A percentile compares a stretch with the other conserved stretches of the same genome.
phyloP scores from a whole-genome alignment of 106 monocot genomes.

The Agapanthus africanus region DNA sequence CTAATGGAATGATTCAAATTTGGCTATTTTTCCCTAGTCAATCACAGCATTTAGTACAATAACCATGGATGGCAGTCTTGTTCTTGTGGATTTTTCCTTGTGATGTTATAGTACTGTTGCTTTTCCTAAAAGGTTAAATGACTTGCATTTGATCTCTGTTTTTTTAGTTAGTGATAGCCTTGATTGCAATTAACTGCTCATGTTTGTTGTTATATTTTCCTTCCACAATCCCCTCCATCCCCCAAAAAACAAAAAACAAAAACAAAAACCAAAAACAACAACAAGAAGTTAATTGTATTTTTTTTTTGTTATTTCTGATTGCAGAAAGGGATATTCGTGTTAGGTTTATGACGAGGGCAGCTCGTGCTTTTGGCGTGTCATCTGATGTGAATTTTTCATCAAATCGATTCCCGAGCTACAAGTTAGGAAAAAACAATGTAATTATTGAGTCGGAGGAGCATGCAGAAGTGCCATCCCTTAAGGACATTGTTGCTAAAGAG shows the following conservation, averaged over 20 bases:
- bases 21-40: not conserved
- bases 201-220: not conserved
- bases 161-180: not conserved
- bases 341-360: not conserved
- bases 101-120: not conserved
- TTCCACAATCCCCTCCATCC: too few relatives aligned
- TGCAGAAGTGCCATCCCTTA: constrained; percentile 43
- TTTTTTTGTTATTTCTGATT: not conserved
- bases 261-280: too few relatives aligned
- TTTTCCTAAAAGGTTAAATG: not conserved
- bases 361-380: constrained; percentile 20
- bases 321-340: not conserved
- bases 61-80: too few relatives aligned
- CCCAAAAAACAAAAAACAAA: too few relatives aligned
- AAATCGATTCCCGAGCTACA: constrained; percentile 62
- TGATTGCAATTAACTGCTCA: not conserved
- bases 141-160: not conserved
- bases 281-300: not conserved
- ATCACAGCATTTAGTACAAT: not conserved
- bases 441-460: constrained; percentile 56
- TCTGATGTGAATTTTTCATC: constrained; percentile 59
- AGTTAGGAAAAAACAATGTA: constrained; percentile 47
- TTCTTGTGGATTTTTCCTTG: not conserved
- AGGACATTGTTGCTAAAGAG: constrained; percentile 82
- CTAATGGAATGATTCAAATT: not conserved